Conservation (phyloP, 2,329 filamentous ascomycete genomes). For the Aquanectria penicillioides region DNA sequence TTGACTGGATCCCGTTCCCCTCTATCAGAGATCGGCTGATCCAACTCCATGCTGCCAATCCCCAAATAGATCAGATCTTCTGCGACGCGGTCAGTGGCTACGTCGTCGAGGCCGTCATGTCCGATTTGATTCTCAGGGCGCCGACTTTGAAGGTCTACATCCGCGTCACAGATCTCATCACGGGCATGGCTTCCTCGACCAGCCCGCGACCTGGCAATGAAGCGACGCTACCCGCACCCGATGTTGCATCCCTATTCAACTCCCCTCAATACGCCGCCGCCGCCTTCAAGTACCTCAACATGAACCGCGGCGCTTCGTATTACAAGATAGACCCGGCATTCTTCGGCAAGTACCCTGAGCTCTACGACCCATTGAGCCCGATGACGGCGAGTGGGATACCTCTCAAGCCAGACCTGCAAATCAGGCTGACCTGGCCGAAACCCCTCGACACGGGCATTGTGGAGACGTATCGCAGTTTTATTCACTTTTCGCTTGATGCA, state of each 20-base stretch:
- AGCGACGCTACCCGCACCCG: conserved; percentile 36
- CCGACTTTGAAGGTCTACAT: conserved; percentile 42
- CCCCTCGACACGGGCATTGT: conserved; percentile 42
- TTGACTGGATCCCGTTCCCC: conserved; percentile 45
- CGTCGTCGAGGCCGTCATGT: conserved; percentile 45
- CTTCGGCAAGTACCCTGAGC: conserved; percentile 45
- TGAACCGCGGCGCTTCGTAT: conserved; percentile 44
- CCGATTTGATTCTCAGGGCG: conserved; percentile 38
- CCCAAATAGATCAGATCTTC: conserved; percentile 45
- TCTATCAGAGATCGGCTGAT: conserved; percentile 43
- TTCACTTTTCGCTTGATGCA: conserved; percentile 45
- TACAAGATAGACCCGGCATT: conserved; percentile 48
- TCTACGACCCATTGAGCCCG: conserved; percentile 40
- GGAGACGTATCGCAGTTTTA: conserved; percentile 46
- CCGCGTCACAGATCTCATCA: conserved; percentile 44
- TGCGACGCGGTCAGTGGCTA: conserved; percentile 47
- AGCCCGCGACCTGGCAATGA: neutral
- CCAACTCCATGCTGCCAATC: conserved; percentile 44
- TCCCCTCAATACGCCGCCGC: conserved; percentile 37
- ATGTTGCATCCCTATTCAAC: conserved; percentile 35
- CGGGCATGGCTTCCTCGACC: conserved; percentile 36
- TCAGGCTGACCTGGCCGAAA: conserved; percentile 43
- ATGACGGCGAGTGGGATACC: conserved; percentile 43
- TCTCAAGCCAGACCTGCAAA: conserved; percentile 41
- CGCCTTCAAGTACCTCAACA: conserved; percentile 42